Base-by-base conservation (phyloP, 192 early-diverging fungal species). In the Coemansia sp. region DNA sequence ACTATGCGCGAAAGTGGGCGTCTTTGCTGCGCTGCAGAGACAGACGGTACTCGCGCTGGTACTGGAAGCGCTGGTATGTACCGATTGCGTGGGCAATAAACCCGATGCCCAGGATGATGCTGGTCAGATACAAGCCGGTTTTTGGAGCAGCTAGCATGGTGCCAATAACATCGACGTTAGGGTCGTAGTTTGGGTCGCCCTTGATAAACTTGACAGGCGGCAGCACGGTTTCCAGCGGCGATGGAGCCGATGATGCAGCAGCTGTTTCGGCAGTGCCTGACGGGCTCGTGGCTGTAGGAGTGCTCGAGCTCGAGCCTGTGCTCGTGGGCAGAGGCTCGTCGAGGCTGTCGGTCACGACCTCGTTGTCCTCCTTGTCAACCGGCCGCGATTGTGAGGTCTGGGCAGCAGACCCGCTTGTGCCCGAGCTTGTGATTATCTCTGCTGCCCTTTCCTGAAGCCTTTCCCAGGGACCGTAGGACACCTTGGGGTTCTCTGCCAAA, bases 171-270 rank as follows among this genome's bases (percentile, higher is more conserved):
- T 82, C 54, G 11, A 63, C 42, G 12, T 59, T 32, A 12, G 56
- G 60, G 30, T 82, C 74, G 56, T 82, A 82, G 56, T 82, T 67
- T 2, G 79, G 67, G 45, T 82, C 74, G 42, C 79, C 79, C 40
- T 71, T 68, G 56, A 82, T 73, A 30, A 60, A 82, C 38, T 73
- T 76, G 42, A 73, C 64, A 0, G 72, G 77, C 34, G 77, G 72
- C 36, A 80, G 72, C 7, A 73, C 51, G 0, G 72, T 79, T 6
- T 33, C 71, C 48, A 30, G 52, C 6, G 22, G 10, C 28, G 52
- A 38, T 1, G 59, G 22, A 3, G 49, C 10, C 30, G 11, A 52
- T 22, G 48, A 33, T 11, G 10, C 49, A 45, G 42, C 10, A 3
- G 42, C 2, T 7, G 5, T 14, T 14, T 45, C 42, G 42, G 42